Percentiles rank a stretch among this genome's conserved stretches.
phyloP scores from a whole-genome alignment of 2,329 filamentous ascomycete genomes.

The Cadophora sp. region DNA sequence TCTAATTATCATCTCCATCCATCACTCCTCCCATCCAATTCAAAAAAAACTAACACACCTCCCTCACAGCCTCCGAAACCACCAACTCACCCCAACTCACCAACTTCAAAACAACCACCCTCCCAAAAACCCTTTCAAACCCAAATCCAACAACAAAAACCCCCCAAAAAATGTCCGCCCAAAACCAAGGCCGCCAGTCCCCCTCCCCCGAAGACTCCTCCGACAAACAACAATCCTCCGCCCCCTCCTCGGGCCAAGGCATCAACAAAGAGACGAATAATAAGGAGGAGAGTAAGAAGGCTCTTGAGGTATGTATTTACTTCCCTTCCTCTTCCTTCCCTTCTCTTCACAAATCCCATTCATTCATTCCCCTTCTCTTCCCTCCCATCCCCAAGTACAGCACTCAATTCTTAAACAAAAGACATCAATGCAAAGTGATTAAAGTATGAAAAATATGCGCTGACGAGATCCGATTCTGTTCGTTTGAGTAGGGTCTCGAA shows the following conservation, averaged over 20 bases:
- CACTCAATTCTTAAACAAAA: no score
- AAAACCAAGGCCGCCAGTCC: slow-evolving; percentile 77
- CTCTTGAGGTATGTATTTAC: slow-evolving; percentile 52
- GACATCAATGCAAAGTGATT: no score
- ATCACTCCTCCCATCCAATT: neutral
- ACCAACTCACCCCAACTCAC: neutral
- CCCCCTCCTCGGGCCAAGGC: slow-evolving; percentile 63
- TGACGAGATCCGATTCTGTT: no score
- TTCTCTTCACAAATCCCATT: neutral
- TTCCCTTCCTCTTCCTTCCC: neutral
- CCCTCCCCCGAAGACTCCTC: slow-evolving; percentile 74
- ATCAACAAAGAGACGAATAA: slow-evolving; percentile 59
- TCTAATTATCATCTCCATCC: neutral
- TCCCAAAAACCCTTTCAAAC: slow-evolving; percentile 3
- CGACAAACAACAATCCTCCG: slow-evolving; percentile 66
- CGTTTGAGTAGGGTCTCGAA: slow-evolving; percentile 59
- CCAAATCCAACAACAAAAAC: slow-evolving; percentile 17
- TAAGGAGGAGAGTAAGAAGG: slow-evolving; percentile 59
- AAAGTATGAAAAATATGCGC: no score
- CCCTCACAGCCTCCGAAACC: neutral
- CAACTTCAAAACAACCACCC: neutral
- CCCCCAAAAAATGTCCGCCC: slow-evolving; percentile 50
- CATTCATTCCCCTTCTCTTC: no score
- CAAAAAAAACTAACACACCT: neutral
- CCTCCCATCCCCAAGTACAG: no score